phyloP scores from a whole-genome alignment of 2,329 filamentous ascomycete genomes.

The Cadophora luteo-olivacea region DNA sequence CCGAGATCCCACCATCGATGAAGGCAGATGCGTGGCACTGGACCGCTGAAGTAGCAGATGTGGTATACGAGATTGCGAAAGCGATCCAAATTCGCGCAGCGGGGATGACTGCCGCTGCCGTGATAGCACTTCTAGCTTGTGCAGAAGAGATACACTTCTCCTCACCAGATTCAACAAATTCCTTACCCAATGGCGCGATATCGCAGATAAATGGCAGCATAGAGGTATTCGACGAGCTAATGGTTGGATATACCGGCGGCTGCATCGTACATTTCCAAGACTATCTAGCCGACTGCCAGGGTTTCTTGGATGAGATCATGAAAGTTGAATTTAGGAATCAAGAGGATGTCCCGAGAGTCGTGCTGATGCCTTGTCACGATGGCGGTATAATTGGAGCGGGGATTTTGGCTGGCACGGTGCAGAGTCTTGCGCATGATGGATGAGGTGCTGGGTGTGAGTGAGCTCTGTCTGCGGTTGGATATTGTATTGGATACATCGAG shows the following conservation, averaged over 20 bases:
- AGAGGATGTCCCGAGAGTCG: constrained; percentile 48
- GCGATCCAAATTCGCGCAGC: constrained; percentile 76
- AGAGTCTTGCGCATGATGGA: constrained; percentile 24
- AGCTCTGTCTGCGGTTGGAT: not conserved
- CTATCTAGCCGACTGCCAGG: constrained; percentile 73
- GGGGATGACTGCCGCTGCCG: constrained; percentile 75
- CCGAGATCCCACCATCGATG: constrained; percentile 59
- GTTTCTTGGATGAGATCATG: constrained; percentile 66
- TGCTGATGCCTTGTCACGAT: constrained; percentile 63
- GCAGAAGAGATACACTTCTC: constrained; percentile 66
- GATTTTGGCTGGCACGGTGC: constrained; percentile 56
- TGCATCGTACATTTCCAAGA: constrained; percentile 82
- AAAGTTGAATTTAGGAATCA: constrained; percentile 47
- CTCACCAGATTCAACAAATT: constrained; percentile 25
- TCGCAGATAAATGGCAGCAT: not conserved
- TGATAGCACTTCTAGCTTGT: constrained; percentile 71
- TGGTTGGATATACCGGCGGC: constrained; percentile 81
- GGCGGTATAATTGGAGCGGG: constrained; percentile 68
- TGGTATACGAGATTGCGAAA: constrained; percentile 71
- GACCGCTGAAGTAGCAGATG: constrained; percentile 64
- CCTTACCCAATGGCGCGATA: constrained; percentile 25
- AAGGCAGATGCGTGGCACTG: constrained; percentile 61
- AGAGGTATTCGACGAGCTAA: constrained; percentile 61
- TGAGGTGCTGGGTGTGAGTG: not conserved
- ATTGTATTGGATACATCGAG: not conserved